These are phyloP conservation scores for Crucibulum laeve DNA, from an alignment of 768 basidiomycete species.

Conservation along the genomic window DNA sequence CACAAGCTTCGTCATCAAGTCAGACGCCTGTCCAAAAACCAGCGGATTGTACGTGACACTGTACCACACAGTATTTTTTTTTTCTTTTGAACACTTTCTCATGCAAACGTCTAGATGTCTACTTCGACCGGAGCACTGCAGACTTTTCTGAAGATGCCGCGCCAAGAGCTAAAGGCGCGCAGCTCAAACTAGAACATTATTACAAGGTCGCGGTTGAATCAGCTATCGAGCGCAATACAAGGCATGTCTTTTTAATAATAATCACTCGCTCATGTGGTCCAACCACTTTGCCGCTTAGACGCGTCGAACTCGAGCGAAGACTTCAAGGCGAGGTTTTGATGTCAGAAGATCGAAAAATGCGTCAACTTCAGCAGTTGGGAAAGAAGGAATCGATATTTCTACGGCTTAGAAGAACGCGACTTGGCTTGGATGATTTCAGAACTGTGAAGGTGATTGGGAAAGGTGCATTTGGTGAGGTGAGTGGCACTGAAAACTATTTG, in stretches of 20 bases:
- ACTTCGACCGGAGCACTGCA: conserved; percentile 78
- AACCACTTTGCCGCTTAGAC: conserved; percentile 38
- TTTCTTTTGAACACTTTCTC: neutral
- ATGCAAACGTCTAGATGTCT: conserved; percentile 59
- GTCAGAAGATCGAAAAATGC: conserved; percentile 81
- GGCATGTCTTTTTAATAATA: conserved; percentile 40
- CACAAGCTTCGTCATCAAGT: conserved; percentile 9
- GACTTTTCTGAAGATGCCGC: conserved; percentile 79
- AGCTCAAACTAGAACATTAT: conserved; percentile 93
- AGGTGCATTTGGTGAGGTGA: conserved; percentile 96
- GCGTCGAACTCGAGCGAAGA: conserved; percentile 81
- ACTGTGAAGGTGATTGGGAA: conserved; percentile 99
- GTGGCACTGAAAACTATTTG: conserved; percentile 13
- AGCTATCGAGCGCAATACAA: conserved; percentile 88
- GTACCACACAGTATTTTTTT: neutral
- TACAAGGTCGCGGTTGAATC: conserved; percentile 97
- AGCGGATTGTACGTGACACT: conserved; percentile 26
- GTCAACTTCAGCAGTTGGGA: conserved; percentile 78
- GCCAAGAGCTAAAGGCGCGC: conserved; percentile 84
- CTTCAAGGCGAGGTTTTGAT: conserved; percentile 65
- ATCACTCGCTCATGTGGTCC: neutral
- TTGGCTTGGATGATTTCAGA: conserved; percentile 88
- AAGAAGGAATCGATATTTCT: conserved; percentile 88
- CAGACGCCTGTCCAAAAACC: conserved; percentile 15
- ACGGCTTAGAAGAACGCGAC: conserved; percentile 80